Percentiles rank a stretch among this genome's conserved stretches.
These are phyloP conservation scores for Botrytis galanthina DNA, from an alignment of 2,329 filamentous ascomycete species.

Conservation along the genomic window DNA sequence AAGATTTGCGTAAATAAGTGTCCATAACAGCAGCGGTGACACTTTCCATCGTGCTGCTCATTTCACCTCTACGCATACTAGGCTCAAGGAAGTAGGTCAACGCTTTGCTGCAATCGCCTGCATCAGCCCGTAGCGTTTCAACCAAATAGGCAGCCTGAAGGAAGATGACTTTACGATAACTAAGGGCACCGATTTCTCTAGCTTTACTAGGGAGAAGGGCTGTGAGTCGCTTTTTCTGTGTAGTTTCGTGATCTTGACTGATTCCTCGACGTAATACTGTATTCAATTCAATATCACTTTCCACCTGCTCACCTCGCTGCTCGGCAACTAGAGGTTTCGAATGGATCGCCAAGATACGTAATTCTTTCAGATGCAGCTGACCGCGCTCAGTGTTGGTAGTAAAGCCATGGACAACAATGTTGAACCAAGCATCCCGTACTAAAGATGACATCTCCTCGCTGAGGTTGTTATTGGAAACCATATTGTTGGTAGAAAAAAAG, in stretches of 20 bases:
- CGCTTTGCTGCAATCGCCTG: conserved; percentile 86
- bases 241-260: conserved; percentile 70
- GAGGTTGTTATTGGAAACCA: conserved; percentile 45
- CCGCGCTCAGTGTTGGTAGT: conserved; percentile 70
- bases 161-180: conserved; percentile 89
- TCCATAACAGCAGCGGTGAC: conserved; percentile 68
- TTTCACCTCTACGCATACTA: conserved; percentile 65
- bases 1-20: conserved; percentile 73
- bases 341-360: conserved; percentile 81
- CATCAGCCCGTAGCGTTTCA: conserved; percentile 80
- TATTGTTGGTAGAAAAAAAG: conserved; percentile 68
- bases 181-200: conserved; percentile 74
- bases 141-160: conserved; percentile 87
- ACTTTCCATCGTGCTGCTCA: conserved; percentile 63
- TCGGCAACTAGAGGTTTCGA: conserved; percentile 86
- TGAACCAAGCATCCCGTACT: conserved; percentile 95
- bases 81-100: conserved; percentile 94
- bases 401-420: conserved; percentile 92
- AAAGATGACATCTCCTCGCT: conserved; percentile 71
- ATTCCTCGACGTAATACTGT: conserved; percentile 86
- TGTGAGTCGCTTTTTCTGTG: conserved; percentile 76
- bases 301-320: conserved; percentile 82
- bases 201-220: conserved; percentile 74
- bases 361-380: conserved; percentile 69
- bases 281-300: conserved; percentile 96